Base-by-base conservation (phyloP, 495 filamentous ascomycete species). In the Hypoxylon intermedium region DNA sequence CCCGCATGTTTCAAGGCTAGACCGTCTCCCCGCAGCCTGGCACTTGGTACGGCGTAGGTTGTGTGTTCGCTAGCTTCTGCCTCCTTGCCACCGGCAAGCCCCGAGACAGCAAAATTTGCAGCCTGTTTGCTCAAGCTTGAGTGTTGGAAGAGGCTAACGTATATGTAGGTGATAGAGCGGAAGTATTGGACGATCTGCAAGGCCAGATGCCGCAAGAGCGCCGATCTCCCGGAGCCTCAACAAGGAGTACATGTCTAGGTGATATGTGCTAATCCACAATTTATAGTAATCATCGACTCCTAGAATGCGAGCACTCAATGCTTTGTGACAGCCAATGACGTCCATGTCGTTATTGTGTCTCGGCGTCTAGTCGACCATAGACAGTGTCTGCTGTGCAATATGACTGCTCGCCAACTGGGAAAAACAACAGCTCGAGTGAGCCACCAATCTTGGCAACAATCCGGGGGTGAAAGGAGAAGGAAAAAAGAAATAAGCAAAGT, bases 161-260 rank as follows among this genome's bases (percentile, higher is more conserved):
- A 19, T 51, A 50, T 60, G 50, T 46, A 60, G 45, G 45, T 37
- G 40, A 53, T 15, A 48, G 36, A 48, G 34, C 50, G 45, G 40
- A 36, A 60, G 40, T 65, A 65, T 65, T 65, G 62, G 62, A 65
- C 56, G 62, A 65, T 65, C 62, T 55, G 33, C 62, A 60, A 56
- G 46, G 31, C 38, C 36, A 37, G 52, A 60, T 60, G 33, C 56
- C 51, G 34, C 38, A 23, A 50, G n/a, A n/a, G n/a, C 48, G 62
- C 53, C 56, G 62, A 65, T 65, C 62, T 60, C 55, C 56, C 51
- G 56, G 56, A 65, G 56, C 62, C 56, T 65, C 62, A 65, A 21
- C 33, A 24, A 21, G 46, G 16, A 49, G 23, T 19, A 13, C 46
- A 40, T 44, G 44, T 23, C 55, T 45, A 34, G 24, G 33, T 26